Conservation (phyloP, 2,329 filamentous ascomycete genomes). For the Aulographum hederae region DNA sequence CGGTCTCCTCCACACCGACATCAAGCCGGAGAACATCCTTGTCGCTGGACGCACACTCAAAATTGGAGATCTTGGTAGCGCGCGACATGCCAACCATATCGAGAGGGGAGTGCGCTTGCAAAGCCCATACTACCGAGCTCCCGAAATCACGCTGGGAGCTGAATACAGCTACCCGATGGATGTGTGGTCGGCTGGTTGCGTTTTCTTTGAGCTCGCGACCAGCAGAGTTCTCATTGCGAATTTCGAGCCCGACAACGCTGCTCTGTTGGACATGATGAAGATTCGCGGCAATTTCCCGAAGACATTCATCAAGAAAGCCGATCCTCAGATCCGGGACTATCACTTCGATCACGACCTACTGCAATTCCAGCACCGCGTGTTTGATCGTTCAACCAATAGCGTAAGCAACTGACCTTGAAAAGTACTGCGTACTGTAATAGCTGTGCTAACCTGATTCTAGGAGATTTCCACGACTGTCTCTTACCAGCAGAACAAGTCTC, state of each 20-base stretch:
- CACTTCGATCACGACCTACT: constrained; percentile 66
- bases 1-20: constrained; percentile 84
- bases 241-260: too few species aligned
- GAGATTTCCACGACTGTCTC: too few species aligned
- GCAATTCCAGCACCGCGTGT: constrained; percentile 68
- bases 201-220: constrained; percentile 89
- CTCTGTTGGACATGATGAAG: constrained; percentile 93
- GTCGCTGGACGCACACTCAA: constrained; percentile 82
- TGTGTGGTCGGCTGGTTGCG: constrained; percentile 96
- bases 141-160: constrained; percentile 94
- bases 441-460: too few species aligned
- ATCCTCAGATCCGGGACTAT: constrained; percentile 40
- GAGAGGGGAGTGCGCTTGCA: constrained; percentile 91
- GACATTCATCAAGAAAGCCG: constrained; percentile 69
- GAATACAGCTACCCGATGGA: constrained; percentile 88
- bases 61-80: constrained; percentile 93
- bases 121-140: constrained; percentile 91
- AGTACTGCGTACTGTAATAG: too few species aligned
- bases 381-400: too few species aligned
- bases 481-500: too few species aligned
- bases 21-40: constrained; percentile 96
- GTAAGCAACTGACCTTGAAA: too few species aligned
- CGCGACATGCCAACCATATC: constrained; percentile 75
- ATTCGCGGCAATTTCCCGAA: constrained; percentile 80
- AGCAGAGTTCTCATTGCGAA: constrained; percentile 97